Evolutionary conservation across 192 early-diverging fungal species (phyloP), one percentile per base, ranked within the genome.

Genomic region (Backusella tarrabulga): DNA sequence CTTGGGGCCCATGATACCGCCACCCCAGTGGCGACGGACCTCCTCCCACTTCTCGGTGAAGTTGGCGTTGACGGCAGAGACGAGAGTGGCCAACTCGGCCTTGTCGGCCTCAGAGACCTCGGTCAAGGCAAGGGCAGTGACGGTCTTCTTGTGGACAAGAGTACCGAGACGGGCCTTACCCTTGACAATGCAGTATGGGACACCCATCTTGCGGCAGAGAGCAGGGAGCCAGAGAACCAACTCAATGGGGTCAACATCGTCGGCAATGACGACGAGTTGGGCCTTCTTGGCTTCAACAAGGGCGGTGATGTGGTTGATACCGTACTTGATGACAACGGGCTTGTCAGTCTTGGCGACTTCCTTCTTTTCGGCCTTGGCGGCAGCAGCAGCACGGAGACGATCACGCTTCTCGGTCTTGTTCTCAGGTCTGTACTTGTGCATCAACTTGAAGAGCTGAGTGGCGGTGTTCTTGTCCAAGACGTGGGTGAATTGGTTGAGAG

Each of bases 191-290:
- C 87, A 90, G 91, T 99, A 99, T 73, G 97, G 97, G 85, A 99
- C 90, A 85, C 94, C 95, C 97, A 97, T 97, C 93, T 99, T 99
- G 85, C 96, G 93, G 94, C 97, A 99, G 69, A 99, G 93, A 76
- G 97, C 97, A 67, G 97, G 97, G 80, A 99, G 92, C 95, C 95
- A 99, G 76, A 99, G 80, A 78, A 99, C 97, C 74, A 99, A 83
- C 90, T 99, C 97, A 84, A 99, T 97, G 78, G 97, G 97, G 91
- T 99, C 96, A 81, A 99, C 96, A 84, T 99, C 96, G 83, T 97
- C 90, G 85, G 97, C 97, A 87, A 99, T 99, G 83, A 99, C 90
- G 56, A 99, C 97, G 74, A 99, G 91, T 87, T 93, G 88, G 83
- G 97, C 96, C 92, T 97, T 97, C 94, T 99, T 99, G 88, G 92